Percentiles rank a stretch among this genome's conserved stretches.
Evolutionary conservation across 768 basidiomycete genomes (phyloP).

Genomic region (Lentinus brumalis): DNA sequence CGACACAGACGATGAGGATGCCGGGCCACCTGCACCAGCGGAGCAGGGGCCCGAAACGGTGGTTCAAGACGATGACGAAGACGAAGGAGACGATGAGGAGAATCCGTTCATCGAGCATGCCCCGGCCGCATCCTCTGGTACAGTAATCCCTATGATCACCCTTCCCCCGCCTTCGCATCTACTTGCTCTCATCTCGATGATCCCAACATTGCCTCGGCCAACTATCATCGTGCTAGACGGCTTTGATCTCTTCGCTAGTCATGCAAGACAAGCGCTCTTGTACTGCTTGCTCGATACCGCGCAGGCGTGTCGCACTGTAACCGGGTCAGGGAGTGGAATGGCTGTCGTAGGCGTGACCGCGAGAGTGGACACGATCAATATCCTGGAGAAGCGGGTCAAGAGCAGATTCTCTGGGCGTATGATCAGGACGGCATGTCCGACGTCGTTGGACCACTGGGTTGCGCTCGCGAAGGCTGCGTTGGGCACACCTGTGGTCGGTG

Average conservation of each 20-base stretch:
- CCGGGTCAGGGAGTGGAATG: constrained; percentile 52
- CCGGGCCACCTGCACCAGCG: constrained; percentile 10
- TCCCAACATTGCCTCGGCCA: constrained; percentile 79
- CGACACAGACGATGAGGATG: constrained; percentile 38
- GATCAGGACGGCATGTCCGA: constrained; percentile 70
- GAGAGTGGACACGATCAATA: constrained; percentile 83
- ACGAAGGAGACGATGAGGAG: constrained; percentile 39
- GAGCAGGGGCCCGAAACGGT: neutral
- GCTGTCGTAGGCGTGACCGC: constrained; percentile 87
- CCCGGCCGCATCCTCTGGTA: constrained; percentile 6
- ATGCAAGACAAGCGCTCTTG: constrained; percentile 88
- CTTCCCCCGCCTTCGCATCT: constrained; percentile 72
- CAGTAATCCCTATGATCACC: constrained; percentile 29
- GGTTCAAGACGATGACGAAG: constrained; percentile 12
- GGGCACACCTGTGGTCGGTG: constrained; percentile 22
- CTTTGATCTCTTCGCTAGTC: constrained; percentile 91
- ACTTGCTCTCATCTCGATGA: constrained; percentile 69
- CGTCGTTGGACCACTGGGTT: constrained; percentile 51
- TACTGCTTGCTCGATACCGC: constrained; percentile 96
- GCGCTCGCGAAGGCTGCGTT: constrained; percentile 51
- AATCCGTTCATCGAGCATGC: constrained; percentile 53
- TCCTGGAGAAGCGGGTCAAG: constrained; percentile 95
- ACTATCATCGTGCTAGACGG: constrained; percentile 85
- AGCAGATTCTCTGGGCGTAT: constrained; percentile 95
- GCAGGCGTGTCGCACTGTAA: constrained; percentile 67